Evolutionary conservation across 2,329 filamentous ascomycete genomes (phyloP).

Genomic region (Podosphaera leucotricha): DNA sequence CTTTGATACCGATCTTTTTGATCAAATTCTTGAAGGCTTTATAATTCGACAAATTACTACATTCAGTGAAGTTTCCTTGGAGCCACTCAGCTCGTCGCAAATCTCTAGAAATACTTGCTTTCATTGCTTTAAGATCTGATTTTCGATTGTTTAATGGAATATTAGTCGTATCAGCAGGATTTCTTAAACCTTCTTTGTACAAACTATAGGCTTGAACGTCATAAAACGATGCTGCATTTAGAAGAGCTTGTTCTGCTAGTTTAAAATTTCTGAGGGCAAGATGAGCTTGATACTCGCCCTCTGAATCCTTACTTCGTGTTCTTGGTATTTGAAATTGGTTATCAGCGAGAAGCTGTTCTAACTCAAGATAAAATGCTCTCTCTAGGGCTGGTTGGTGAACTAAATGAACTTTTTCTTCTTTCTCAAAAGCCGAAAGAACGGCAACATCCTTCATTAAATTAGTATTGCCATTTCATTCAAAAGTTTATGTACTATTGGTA

Average conservation of each 20-base stretch:
- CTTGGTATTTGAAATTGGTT: slow-evolving; percentile 20
- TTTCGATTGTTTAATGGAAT: not conserved
- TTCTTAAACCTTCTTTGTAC: not conserved
- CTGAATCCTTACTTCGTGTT: not conserved
- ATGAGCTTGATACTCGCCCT: slow-evolving; percentile 1
- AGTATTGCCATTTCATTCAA: slow-evolving; percentile 1
- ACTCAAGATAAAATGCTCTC: slow-evolving; percentile 27
- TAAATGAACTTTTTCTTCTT: slow-evolving; percentile 20
- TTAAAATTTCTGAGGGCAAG: not conserved
- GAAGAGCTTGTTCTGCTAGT: not conserved
- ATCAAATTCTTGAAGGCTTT: not conserved
- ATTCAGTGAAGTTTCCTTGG: not conserved
- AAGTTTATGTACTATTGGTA: not conserved
- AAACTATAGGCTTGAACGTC: not conserved
- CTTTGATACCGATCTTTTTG: not conserved
- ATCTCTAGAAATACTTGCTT: not conserved
- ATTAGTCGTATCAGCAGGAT: not conserved
- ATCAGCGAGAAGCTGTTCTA: slow-evolving; percentile 27
- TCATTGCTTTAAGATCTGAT: not conserved
- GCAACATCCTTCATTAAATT: slow-evolving; percentile 17
- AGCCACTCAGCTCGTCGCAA: slow-evolving; percentile 1
- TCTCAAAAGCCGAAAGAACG: slow-evolving; percentile 22
- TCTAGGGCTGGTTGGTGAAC: slow-evolving; percentile 24
- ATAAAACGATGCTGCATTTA: not conserved
- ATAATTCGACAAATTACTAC: not conserved